Evolutionary conservation across 164 flowering plant genomes (phyloP), one percentile per base, ranked within the genome.

Genomic region (Paratinospora sagittata): DNA sequence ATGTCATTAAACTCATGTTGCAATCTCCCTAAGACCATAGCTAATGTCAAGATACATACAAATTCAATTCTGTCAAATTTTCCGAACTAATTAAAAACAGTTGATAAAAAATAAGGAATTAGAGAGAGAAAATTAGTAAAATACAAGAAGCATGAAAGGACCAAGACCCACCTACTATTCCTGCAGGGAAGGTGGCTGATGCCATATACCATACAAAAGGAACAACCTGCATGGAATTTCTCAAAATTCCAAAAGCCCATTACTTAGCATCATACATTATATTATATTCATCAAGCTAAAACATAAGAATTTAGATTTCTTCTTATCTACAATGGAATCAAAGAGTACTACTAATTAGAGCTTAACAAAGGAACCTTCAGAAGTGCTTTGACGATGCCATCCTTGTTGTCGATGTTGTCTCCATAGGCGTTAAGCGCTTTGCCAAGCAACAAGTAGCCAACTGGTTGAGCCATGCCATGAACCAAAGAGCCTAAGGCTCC

Each of bases 191-290:
- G 4, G 91, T 86, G 6, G 91, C 91, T 14, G 84, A 36, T 30
- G 94, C 88, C 91, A 89, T 88, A 72, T 85, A 88, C 86, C 88
- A 89, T 43, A 88, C 91, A 67, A 61, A 89, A 16, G 91, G 91
- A 79, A 89, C 75, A 70, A 89, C 86, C 91, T 89, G 84, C 7
- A 68, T n/a, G n/a, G n/a, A 8, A 64, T 68, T n/a, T 2, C 17
- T 21, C n/a, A 47, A 47, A 72, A 23, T 37, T 63, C 1, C 24
- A 17, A 43, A 30, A 17, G 10, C 5, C 36, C 49, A 37, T 60
- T 62, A 70, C 27, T 57, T 6, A 6, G n/a, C n/a, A n/a, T n/a
- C n/a, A n/a, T n/a, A n/a, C n/a, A n/a, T n/a, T n/a, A n/a, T n/a
- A n/a, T n/a, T n/a, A n/a, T n/a, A n/a, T n/a, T n/a, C n/a, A n/a